Percentiles rank a stretch among this genome's conserved stretches.
phyloP scores from a whole-genome alignment of 805 yeast species.

The Jamesozyma gamospora region DNA sequence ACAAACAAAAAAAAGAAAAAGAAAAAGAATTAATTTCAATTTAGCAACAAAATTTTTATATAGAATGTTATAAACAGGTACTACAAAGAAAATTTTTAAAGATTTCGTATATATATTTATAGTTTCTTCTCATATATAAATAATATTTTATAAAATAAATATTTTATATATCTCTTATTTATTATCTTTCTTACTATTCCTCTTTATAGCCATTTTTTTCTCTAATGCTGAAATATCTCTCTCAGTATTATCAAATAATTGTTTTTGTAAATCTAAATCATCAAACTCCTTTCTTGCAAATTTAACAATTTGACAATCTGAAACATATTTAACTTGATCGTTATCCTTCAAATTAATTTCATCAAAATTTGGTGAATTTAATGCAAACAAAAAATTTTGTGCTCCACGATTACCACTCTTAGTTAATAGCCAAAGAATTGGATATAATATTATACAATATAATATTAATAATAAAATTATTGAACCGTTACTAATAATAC shows the following conservation, averaged over 20 bases:
- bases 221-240: slow-evolving; percentile 51
- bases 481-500: slow-evolving; percentile 69
- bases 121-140: too few species aligned
- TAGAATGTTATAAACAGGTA: too few species aligned
- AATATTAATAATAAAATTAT: slow-evolving; percentile 54
- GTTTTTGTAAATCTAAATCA: slow-evolving; percentile 50
- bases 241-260: slow-evolving; percentile 53
- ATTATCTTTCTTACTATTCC: slow-evolving; percentile 35
- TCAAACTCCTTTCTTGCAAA: slow-evolving; percentile 55
- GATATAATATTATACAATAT: slow-evolving; percentile 50
- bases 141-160: too few species aligned
- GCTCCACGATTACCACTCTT: slow-evolving; percentile 73
- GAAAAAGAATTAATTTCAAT: too few species aligned
- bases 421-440: slow-evolving; percentile 72
- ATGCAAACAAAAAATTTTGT: slow-evolving; percentile 61
- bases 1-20: too few species aligned
- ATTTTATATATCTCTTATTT: neutral
- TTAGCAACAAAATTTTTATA: too few species aligned
- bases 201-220: slow-evolving; percentile 56
- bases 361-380: slow-evolving; percentile 61
- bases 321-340: slow-evolving; percentile 36
- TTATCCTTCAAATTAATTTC: slow-evolving; percentile 54
- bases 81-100: too few species aligned
- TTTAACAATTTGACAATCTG: slow-evolving; percentile 53
- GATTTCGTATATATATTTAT: too few species aligned